A percentile compares a stretch with the other conserved stretches of the same genome.
Evolutionary conservation across 192 early-diverging fungal genomes (phyloP).

Genomic region (Gryganskiella cystojenkinii): DNA sequence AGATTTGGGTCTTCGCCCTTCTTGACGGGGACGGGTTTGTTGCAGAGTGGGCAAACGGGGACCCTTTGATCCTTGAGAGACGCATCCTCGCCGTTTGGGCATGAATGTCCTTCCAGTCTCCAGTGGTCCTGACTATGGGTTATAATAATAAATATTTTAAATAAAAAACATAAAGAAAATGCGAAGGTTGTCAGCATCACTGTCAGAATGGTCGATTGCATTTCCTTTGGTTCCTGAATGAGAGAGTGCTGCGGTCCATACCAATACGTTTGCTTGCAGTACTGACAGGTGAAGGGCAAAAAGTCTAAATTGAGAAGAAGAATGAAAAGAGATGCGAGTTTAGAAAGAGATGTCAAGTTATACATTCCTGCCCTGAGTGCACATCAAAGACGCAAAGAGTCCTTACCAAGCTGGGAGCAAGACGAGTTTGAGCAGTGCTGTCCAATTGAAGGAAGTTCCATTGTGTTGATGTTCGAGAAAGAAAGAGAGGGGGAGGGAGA

Average conservation of each 20-base stretch:
- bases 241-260: constrained; percentile 6
- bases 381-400: background rate
- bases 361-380: too few species aligned
- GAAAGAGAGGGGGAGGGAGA: background rate
- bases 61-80: constrained; percentile 68
- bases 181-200: too few species aligned
- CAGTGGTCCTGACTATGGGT: constrained; percentile 79
- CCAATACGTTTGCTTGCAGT: constrained; percentile 67
- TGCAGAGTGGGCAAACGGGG: constrained; percentile 82
- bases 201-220: background rate
- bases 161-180: background rate
- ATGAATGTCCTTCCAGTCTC: constrained; percentile 72
- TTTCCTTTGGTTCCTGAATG: background rate
- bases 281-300: constrained; percentile 63
- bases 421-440: constrained; percentile 68
- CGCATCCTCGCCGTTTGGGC: constrained; percentile 64
- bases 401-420: constrained; percentile 66
- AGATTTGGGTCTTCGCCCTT: constrained; percentile 82
- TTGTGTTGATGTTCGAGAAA: constrained; percentile 24
- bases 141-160: background rate
- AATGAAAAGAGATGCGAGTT: too few species aligned
- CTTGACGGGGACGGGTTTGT: constrained; percentile 73
- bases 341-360: too few species aligned
- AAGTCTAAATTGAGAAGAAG: constrained; percentile 38
- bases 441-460: constrained; percentile 81